Conservation (phyloP, 106 monocot genomes). For the Chionographis japonica region DNA sequence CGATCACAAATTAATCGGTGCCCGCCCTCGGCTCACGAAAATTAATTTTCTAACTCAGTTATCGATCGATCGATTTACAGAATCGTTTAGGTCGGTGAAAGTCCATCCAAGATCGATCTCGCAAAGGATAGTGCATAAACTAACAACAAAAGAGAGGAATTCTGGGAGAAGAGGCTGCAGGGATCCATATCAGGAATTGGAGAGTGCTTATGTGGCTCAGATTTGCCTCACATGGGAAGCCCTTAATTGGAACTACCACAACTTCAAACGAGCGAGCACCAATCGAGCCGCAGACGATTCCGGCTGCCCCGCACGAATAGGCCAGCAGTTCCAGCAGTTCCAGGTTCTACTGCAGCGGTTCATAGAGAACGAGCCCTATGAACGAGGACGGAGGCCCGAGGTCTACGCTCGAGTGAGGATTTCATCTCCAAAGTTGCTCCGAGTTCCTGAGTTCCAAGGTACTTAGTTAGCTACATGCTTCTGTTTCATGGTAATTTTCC, state of each 20-base stretch:
- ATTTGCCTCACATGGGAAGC: constrained; percentile 95
- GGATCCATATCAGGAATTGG: constrained; percentile 68
- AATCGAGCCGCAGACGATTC: background rate
- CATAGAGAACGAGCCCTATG: constrained; percentile 89
- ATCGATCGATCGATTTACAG: constrained; percentile 24
- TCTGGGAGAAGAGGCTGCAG: constrained; percentile 2
- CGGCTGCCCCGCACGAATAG: constrained; percentile 53
- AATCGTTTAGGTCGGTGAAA: constrained; percentile 58
- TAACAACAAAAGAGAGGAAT: constrained; percentile 30
- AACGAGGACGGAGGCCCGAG: constrained; percentile 66
- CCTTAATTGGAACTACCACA: constrained; percentile 77
- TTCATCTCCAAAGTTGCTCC: constrained; percentile 63
- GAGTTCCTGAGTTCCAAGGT: constrained; percentile 89
- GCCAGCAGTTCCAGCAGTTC: constrained; percentile 91
- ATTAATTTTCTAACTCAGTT: no score
- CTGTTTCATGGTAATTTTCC: no score
- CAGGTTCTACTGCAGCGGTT: constrained; percentile 82
- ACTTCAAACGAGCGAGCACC: constrained; percentile 27
- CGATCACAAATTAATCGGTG: background rate
- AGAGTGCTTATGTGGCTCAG: constrained; percentile 85
- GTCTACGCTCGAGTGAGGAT: constrained; percentile 66
- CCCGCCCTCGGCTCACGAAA: background rate
- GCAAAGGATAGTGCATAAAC: constrained; percentile 62
- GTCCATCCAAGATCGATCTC: constrained; percentile 72
- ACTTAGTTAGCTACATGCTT: background rate